Base-by-base conservation (phyloP, 2,329 filamentous ascomycete species). In the Cryoendolithus antarcticus region DNA sequence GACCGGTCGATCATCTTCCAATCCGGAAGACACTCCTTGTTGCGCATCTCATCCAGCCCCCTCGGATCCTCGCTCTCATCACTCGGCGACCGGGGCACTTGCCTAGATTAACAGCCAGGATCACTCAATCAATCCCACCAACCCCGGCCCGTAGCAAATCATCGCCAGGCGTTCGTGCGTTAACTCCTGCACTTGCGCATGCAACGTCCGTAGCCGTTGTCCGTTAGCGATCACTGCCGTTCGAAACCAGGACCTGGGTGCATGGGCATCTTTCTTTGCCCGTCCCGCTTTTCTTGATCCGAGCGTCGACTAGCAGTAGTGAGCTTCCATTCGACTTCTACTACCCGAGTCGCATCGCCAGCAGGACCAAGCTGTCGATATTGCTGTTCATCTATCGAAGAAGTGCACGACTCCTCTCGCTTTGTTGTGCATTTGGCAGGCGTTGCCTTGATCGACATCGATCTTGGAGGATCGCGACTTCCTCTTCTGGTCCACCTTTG, bases 21-120 rank as follows among this genome's bases (percentile, higher is more conserved):
- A 27, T 27, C 24, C 24, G 24, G 24, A 27, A 6, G 3, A 27
- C 5, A 27, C 24, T 27, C 24, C 24, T 27, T 27, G 24, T 27
- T 27, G 24, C 24, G 24, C 24, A 27, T 27, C 24, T 27, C 24
- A 27, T 34, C 32, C 35, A 34, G 19, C 24, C 35, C 37, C 34
- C 30, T 42, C 35, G 31, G 36, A 37, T 30, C 13, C 33, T 39
- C 41, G 37, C 34, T 36, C 21, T 36, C 10, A 31, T 24, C 32
- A 27, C 41, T 37, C 36, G 33, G 39, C 39, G 34, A 27, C 7
- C 24, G 24, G 24, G 24, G 24, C 24, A 27, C 24, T 40, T 32
- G 34, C 24, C 28, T 51, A 52, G 51, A 55, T 55, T 51, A 47
- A 42, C 52, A 45, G 43, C 51, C 45, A 50, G 50, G 49, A 50